Conservation (phyloP, 1,139 yeast genomes). For the Debaryomyces sp. region DNA sequence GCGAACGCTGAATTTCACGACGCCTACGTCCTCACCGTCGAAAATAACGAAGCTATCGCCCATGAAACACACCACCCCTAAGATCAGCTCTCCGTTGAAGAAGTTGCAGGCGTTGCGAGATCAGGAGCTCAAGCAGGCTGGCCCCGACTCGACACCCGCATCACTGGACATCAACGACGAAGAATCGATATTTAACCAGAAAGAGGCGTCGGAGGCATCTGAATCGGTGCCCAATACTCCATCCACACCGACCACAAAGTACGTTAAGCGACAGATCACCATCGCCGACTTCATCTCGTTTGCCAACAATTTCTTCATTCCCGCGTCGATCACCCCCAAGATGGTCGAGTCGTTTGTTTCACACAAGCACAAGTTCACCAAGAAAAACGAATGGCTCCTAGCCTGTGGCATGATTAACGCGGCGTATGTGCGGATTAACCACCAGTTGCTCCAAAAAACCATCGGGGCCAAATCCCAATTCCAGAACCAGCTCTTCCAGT, state of each 20-base stretch:
- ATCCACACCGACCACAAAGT: slow-evolving; percentile 21
- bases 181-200: slow-evolving; percentile 39
- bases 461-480: slow-evolving; percentile 53
- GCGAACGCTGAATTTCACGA: slow-evolving; percentile 14
- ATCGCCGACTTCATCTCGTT: slow-evolving; percentile 58
- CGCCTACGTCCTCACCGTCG: slow-evolving; percentile 11
- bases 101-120: slow-evolving; percentile 26
- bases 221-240: slow-evolving; percentile 13
- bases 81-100: slow-evolving; percentile 32
- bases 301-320: slow-evolving; percentile 66
- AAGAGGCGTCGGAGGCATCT: slow-evolving; percentile 8
- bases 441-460: slow-evolving; percentile 42
- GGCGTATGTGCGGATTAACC: slow-evolving; percentile 58
- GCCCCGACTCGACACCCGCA: slow-evolving; percentile 1
- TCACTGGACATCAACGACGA: slow-evolving; percentile 18
- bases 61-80: slow-evolving; percentile 16
- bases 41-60: slow-evolving; percentile 10
- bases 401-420: slow-evolving; percentile 68
- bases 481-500: slow-evolving; percentile 50
- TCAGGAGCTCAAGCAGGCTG: slow-evolving; percentile 11
- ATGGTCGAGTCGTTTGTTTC: slow-evolving; percentile 54
- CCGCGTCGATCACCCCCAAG: slow-evolving; percentile 51
- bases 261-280: slow-evolving; percentile 31
- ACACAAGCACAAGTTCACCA: slow-evolving; percentile 52
- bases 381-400: slow-evolving; percentile 65